phyloP scores from a whole-genome alignment of 208 protist genomes.

The Trypanosoma grayi region DNA sequence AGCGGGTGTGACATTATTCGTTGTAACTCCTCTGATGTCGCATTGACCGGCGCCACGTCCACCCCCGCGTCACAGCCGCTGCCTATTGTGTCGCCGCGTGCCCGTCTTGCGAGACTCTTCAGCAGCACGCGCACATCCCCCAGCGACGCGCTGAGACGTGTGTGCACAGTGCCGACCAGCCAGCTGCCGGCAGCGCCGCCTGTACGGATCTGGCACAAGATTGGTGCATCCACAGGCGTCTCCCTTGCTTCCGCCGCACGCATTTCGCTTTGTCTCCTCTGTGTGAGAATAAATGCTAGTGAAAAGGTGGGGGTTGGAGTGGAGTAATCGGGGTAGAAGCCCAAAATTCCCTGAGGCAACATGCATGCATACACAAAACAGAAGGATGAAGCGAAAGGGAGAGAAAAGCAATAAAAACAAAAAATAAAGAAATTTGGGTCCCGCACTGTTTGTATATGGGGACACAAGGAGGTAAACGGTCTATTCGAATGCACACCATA shows the following conservation, averaged over 20 bases:
- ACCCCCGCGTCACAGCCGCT: slow-evolving; percentile 32
- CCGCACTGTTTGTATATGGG: too few relatives aligned
- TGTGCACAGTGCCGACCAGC: slow-evolving; percentile 65
- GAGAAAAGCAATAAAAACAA: slow-evolving; percentile 8
- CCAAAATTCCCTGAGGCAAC: too few relatives aligned
- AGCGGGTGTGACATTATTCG: slow-evolving; percentile 44
- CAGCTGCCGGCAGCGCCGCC: slow-evolving; percentile 46
- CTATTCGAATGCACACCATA: too few relatives aligned
- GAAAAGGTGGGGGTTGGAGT: neutral
- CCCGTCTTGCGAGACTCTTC: slow-evolving; percentile 34
- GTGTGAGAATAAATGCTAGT: neutral
- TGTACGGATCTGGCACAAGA: slow-evolving; percentile 75
- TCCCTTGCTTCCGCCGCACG: neutral
- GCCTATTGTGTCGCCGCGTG: slow-evolving; percentile 8
- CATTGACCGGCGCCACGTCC: slow-evolving; percentile 43
- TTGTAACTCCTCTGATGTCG: slow-evolving; percentile 30
- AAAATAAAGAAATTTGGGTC: too few relatives aligned
- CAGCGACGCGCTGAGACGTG: slow-evolving; percentile 43
- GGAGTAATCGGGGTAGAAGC: too few relatives aligned
- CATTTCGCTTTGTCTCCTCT: slow-evolving; percentile 3
- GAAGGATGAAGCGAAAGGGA: slow-evolving; percentile 6
- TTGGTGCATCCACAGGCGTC: slow-evolving; percentile 27
- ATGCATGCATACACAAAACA: too few relatives aligned
- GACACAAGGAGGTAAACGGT: too few relatives aligned
- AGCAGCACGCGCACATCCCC: slow-evolving; percentile 56